Conservation (phyloP, 371 early-diverging fungal species). For the Saksenaea oblongispora region DNA sequence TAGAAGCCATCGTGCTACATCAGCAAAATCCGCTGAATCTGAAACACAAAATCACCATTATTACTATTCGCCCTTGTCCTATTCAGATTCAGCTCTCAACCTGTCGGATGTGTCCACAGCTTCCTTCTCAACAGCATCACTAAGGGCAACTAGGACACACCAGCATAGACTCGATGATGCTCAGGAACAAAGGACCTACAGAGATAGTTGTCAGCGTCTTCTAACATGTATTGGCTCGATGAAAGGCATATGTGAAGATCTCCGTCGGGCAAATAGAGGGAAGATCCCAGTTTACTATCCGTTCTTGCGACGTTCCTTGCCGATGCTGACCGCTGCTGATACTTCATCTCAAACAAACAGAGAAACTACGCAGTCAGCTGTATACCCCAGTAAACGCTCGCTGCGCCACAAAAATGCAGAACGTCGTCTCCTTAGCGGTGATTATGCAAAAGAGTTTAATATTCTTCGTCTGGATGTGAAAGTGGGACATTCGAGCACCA, state of each 20-base stretch:
- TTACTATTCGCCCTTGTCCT: slow-evolving; percentile 1
- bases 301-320: slow-evolving; percentile 25
- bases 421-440: slow-evolving; percentile 20
- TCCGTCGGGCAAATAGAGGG: slow-evolving; percentile 63
- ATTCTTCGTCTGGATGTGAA: slow-evolving; percentile 73
- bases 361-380: slow-evolving; percentile 12
- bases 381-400: slow-evolving; percentile 7
- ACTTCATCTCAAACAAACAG: slow-evolving; percentile 22
- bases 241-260: slow-evolving; percentile 58
- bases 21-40: neutral
- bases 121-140: slow-evolving; percentile 11
- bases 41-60: neutral
- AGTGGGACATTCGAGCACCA: slow-evolving; percentile 52
- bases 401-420: slow-evolving; percentile 19
- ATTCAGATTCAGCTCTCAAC: slow-evolving; percentile 11
- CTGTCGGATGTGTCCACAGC: slow-evolving; percentile 15
- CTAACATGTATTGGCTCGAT: slow-evolving; percentile 60
- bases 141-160: slow-evolving; percentile 32
- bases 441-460: slow-evolving; percentile 48
- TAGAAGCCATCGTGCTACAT: slow-evolving; percentile 16
- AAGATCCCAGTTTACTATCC: slow-evolving; percentile 75
- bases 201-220: slow-evolving; percentile 72
- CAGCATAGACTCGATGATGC: slow-evolving; percentile 49
- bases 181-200: slow-evolving; percentile 67
- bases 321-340: slow-evolving; percentile 39